Evolutionary conservation across 805 yeast genomes (phyloP).

Genomic region (Metschnikowia santaceciliae): DNA sequence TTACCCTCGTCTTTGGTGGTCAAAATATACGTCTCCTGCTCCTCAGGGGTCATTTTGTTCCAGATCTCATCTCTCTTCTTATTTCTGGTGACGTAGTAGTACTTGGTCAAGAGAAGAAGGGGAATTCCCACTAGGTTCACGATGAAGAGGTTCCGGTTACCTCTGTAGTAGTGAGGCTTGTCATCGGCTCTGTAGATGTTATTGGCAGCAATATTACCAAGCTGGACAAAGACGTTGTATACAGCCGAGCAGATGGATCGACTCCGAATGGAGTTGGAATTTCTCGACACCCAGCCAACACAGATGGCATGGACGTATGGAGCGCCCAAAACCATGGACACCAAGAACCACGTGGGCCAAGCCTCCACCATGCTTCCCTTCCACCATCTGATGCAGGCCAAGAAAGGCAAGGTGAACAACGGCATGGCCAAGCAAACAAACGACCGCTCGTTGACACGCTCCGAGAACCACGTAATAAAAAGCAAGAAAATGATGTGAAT

Average conservation of each 20-base stretch:
- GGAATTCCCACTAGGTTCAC: slow-evolving; percentile 27
- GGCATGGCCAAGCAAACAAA: slow-evolving; percentile 18
- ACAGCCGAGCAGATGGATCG: slow-evolving; percentile 64
- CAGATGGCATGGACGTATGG: slow-evolving; percentile 53
- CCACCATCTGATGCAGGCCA: slow-evolving; percentile 39
- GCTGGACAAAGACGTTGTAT: slow-evolving; percentile 62
- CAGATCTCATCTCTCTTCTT: slow-evolving; percentile 44
- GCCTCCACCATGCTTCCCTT: slow-evolving; percentile 32
- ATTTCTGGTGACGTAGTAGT: slow-evolving; percentile 42
- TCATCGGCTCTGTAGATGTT: slow-evolving; percentile 58
- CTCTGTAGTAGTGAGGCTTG: slow-evolving; percentile 55
- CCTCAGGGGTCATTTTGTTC: slow-evolving; percentile 47
- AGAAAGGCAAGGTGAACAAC: slow-evolving; percentile 26
- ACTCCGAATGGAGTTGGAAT: slow-evolving; percentile 58
- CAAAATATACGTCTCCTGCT: slow-evolving; percentile 44
- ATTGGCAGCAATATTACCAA: slow-evolving; percentile 50
- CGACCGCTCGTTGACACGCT: slow-evolving; percentile 23
- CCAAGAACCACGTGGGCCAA: slow-evolving; percentile 42
- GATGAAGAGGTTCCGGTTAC: slow-evolving; percentile 41
- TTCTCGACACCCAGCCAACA: slow-evolving; percentile 59
- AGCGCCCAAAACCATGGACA: slow-evolving; percentile 37
- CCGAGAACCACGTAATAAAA: slow-evolving; percentile 22
- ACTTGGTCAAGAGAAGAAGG: slow-evolving; percentile 24
- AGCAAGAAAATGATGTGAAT: slow-evolving; percentile 22
- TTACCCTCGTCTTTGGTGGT: slow-evolving; percentile 53